A percentile compares a stretch with the other conserved stretches of the same genome.
Evolutionary conservation across 139 green algal genomes (phyloP).

Genomic region (Micromonas commoda): DNA sequence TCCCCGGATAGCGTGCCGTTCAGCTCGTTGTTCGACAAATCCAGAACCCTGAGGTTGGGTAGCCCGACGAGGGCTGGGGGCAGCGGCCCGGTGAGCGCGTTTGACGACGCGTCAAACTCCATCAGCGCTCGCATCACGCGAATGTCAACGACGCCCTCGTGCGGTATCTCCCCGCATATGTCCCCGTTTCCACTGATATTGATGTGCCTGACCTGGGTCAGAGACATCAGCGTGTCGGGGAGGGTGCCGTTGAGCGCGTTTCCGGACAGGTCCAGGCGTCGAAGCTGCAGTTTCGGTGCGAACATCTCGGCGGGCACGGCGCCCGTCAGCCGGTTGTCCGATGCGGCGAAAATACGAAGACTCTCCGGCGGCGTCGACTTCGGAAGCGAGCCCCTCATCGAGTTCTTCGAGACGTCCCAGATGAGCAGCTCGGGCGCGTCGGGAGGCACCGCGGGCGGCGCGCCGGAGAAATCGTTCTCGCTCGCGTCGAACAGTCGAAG

Average conservation of each 20-base stretch:
- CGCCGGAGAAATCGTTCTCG: not conserved
- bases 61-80: not conserved
- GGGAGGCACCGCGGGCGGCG: not conserved
- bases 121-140: not conserved
- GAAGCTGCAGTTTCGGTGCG: not conserved
- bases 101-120: not conserved
- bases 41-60: not conserved
- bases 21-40: not conserved
- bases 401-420: not conserved
- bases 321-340: not conserved
- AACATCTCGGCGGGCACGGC: not conserved
- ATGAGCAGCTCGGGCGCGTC: not conserved
- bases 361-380: not conserved
- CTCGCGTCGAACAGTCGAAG: not conserved
- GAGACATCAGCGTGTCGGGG: not conserved
- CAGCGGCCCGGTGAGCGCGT: not conserved
- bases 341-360: not conserved
- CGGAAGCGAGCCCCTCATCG: not conserved
- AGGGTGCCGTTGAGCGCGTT: slow-evolving; percentile 8
- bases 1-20: not conserved
- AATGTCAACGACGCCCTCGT: not conserved
- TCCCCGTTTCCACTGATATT: not conserved
- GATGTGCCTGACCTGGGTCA: not conserved
- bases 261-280: not conserved
- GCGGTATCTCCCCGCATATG: slow-evolving; percentile 1